Evolutionary conservation across 2,329 filamentous ascomycete genomes (phyloP).

Genomic region (Coniochaeta prunicola): DNA sequence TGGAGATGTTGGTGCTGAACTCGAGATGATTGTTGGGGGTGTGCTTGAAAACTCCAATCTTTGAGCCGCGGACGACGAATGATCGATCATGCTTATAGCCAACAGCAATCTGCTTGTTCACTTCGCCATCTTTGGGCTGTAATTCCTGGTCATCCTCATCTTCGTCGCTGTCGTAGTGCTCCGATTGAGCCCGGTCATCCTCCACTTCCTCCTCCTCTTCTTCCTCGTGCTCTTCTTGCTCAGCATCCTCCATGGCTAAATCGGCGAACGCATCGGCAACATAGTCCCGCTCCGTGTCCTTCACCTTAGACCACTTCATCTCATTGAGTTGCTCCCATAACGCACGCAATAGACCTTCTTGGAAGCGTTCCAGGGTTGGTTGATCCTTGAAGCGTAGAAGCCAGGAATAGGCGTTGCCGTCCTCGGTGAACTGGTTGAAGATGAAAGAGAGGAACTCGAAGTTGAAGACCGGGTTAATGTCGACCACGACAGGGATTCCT

Average conservation of each 20-base stretch:
- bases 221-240: slow-evolving; percentile 38
- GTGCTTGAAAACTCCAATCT: slow-evolving; percentile 99
- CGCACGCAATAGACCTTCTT: slow-evolving; percentile 89
- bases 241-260: slow-evolving; percentile 78
- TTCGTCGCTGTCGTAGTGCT: slow-evolving; percentile 51
- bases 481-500: slow-evolving; percentile 73
- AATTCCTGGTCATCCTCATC: slow-evolving; percentile 76
- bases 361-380: slow-evolving; percentile 73
- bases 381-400: slow-evolving; percentile 86
- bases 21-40: slow-evolving; percentile 86
- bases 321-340: slow-evolving; percentile 96
- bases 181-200: slow-evolving; percentile 47
- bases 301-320: slow-evolving; percentile 87
- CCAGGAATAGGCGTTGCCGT: slow-evolving; percentile 93
- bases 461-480: slow-evolving; percentile 98
- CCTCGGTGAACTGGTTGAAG: slow-evolving; percentile 89
- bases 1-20: slow-evolving; percentile 95
- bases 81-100: slow-evolving; percentile 96
- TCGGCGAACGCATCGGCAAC: slow-evolving; percentile 94
- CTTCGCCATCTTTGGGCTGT: slow-evolving; percentile 60
- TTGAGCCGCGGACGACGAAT: slow-evolving; percentile 92
- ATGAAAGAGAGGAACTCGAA: slow-evolving; percentile 99
- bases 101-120: slow-evolving; percentile 90
- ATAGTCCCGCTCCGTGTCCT: slow-evolving; percentile 89
- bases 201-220: slow-evolving; percentile 50